phyloP scores from a whole-genome alignment of 371 early-diverging fungal genomes.

The Apophysomyces elegans region DNA sequence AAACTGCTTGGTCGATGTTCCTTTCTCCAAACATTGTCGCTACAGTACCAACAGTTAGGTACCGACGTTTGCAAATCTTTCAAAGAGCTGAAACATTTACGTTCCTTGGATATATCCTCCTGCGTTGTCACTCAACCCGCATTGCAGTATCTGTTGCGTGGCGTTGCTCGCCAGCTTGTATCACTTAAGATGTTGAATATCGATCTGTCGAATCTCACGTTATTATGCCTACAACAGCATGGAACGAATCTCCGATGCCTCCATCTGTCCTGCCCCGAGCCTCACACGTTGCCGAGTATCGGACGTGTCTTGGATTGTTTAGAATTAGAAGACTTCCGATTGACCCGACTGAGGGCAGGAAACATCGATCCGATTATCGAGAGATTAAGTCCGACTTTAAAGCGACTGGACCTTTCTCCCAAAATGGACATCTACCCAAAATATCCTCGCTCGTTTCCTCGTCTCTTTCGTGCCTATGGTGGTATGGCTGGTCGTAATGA shows the following conservation, averaged over 20 bases:
- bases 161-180: conserved; percentile 19
- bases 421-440: conserved; percentile 37
- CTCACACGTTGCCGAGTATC: conserved; percentile 21
- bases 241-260: conserved; percentile 27
- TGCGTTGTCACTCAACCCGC: conserved; percentile 31
- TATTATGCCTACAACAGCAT: conserved; percentile 28
- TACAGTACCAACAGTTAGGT: conserved; percentile 40
- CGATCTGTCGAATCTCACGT: conserved; percentile 33
- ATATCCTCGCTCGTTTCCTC: conserved; percentile 9
- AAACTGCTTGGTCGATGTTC: conserved; percentile 13
- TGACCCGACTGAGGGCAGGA: conserved; percentile 38
- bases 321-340: conserved; percentile 37
- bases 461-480: background rate
- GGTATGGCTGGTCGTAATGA: background rate
- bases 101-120: conserved; percentile 43
- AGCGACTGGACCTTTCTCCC: conserved; percentile 31
- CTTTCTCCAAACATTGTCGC: conserved; percentile 26
- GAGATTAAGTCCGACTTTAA: conserved; percentile 19
- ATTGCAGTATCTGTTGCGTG: conserved; percentile 32
- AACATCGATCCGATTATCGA: conserved; percentile 28
- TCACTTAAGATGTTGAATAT: conserved; percentile 50
- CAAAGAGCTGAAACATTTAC: conserved; percentile 18
- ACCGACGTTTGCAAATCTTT: conserved; percentile 16
- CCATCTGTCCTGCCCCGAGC: conserved; percentile 41
- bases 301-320: conserved; percentile 22